phyloP scores from a whole-genome alignment of 345 rosid genomes.

The Pelargonium nanum region DNA sequence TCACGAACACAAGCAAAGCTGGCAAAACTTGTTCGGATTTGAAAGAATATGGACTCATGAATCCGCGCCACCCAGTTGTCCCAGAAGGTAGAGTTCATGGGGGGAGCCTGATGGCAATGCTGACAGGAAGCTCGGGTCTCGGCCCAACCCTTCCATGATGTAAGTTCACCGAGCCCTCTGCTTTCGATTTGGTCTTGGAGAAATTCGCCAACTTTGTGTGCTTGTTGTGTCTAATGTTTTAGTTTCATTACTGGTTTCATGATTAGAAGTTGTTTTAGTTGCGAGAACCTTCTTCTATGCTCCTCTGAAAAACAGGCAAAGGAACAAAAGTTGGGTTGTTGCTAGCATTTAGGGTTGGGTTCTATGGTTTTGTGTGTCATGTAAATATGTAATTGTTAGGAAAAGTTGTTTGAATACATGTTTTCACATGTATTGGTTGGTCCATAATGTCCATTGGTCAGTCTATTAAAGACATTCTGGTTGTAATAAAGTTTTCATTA shows the following conservation, averaged over 20 bases:
- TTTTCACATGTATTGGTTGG: neutral
- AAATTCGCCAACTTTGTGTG: neutral
- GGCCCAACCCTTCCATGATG: constrained; percentile 6
- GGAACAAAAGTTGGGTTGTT: too few relatives aligned
- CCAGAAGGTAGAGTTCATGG: constrained; percentile 99
- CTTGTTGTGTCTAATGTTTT: neutral
- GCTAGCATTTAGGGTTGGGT: neutral
- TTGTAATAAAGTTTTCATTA: neutral
- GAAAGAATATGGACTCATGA: constrained; percentile 20
- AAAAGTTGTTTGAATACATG: neutral
- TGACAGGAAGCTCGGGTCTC: constrained; percentile 37
- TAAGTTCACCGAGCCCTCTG: neutral
- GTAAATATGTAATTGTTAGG: neutral
- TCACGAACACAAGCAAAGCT: constrained; percentile 23
- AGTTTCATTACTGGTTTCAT: neutral
- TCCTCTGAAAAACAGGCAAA: too few relatives aligned
- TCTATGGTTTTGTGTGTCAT: neutral
- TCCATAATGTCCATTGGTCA: neutral
- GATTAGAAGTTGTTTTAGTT: neutral
- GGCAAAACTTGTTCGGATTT: constrained; percentile 24
- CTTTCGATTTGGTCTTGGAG: constrained; percentile 4
- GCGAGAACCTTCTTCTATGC: neutral
- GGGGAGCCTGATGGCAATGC: constrained; percentile 77
- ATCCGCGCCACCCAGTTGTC: constrained; percentile 16
- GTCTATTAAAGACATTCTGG: neutral